Base-by-base conservation (phyloP, 805 yeast species). In the Lipomyces spencermartinsiae region DNA sequence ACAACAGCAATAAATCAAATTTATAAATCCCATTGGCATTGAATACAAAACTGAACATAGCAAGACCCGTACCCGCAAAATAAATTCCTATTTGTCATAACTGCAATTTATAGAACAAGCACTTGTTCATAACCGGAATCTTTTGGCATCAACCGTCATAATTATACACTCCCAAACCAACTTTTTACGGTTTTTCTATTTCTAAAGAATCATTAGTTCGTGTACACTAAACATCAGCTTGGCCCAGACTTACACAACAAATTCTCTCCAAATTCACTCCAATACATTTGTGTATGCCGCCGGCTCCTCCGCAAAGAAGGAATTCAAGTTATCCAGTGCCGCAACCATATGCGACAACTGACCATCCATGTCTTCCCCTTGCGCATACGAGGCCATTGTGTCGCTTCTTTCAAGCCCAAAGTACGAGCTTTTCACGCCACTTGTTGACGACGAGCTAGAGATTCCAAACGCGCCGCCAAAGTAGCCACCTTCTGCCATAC, bases 301-400 rank as follows among this genome's bases (percentile, higher is more conserved):
- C 5, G 68, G 62, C 66, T 87, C 90, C 66, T 88, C 90, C 0
- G 96, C 90, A 78, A 93, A 93, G 75, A 93, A 93, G 9, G 94
- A 89, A 75, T 93, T 97, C 73, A 93, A 83, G 73, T 92, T 93
- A 74, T 93, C 97, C 71, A 93, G 81, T 12, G 95, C 95, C 1
- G 97, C 97, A 89, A 96, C 90, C 91, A 93, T 92, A 75, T 92
- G 90, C 74, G 93, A 90, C 73, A 93, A 82, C 0, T 96, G 89
- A 0, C 90, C 91, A 66, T 89, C 92, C 46, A 84, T 87, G 63
- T 86, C 78, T n/a, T 78, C 77, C 9, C 81, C 85, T 16, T 83
- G 81, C 0, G 88, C 66, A 59, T 58, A 65, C 54, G 74, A 71
- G 7, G 65, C 84, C 0, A 79, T 81, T 16, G 83, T 76, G 68